Base-by-base conservation (phyloP, 2,329 filamentous ascomycete genomes). In the Ophiocordyceps australis region DNA sequence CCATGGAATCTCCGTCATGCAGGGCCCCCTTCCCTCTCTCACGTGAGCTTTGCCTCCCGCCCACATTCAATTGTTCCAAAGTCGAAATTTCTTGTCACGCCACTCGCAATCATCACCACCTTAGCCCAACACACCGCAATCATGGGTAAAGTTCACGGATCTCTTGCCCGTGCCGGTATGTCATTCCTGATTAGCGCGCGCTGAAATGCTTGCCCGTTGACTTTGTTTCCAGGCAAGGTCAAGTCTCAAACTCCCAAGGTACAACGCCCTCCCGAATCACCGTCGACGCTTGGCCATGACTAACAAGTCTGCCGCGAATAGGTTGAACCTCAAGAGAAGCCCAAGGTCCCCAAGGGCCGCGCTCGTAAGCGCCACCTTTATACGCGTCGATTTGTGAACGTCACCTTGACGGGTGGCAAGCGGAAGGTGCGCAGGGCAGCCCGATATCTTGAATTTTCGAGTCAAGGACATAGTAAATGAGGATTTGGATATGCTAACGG, bases 321-420 rank as follows among this genome's bases (percentile, higher is more conserved):
- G 77, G 78, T 86, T 59, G 80, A 89, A 62, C 61, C 68, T 32
- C 77, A 85, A 62, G 85, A 94, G 76, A 93, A 93, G 77, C 67
- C 79, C 64, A 94, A 95, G 79, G 70, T 65, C 46, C 83, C 86
- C 55, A 94, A 94, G 75, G 86, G 86, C 54, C 83, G 86, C 54
- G 86, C 86, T 46, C 82, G 89, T 66, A 95, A 95, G 83, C 74
- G 86, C 52, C 74, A 91, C 57, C 74, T 72, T 58, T 94, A 94
- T 74, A 93, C 82, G 47, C 79, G 86, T 57, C 83, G 86, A 51
- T 95, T 95, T 68, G 85, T 95, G 46, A 94, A 95, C 65, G 83
- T 95, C 54, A 89, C 81, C 51, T 71, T 93, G 62, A 91, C 85
- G 41, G 85, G 83, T 59, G 86, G 86, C 65, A 95, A 95, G 85